Evolutionary conservation across 179 eudicot genomes (phyloP).

Genomic region (Gypsophila paniculata): DNA sequence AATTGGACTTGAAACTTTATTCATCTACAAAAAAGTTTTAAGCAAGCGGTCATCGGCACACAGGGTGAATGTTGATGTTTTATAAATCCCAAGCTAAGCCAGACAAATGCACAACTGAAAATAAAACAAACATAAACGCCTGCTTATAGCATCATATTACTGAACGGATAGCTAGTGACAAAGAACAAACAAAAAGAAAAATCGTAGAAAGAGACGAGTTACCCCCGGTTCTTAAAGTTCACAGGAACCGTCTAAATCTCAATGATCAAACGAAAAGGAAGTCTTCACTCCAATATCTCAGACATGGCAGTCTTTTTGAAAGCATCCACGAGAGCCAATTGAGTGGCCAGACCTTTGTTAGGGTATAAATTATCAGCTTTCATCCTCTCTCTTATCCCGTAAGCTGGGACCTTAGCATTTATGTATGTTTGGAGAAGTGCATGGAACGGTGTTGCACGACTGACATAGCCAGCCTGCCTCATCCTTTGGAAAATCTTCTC

Average conservation of each 20-base stretch:
- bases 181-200: background rate
- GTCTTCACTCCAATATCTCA: constrained; percentile 31
- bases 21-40: background rate
- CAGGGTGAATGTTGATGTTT: background rate
- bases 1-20: background rate
- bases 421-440: constrained; percentile 49
- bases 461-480: constrained; percentile 58
- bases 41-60: background rate
- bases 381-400: constrained; percentile 67
- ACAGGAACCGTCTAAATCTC: no score
- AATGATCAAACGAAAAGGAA: background rate
- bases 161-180: background rate
- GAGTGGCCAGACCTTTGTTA: constrained; percentile 31
- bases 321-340: constrained; percentile 44
- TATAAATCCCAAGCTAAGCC: background rate
- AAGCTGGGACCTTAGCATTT: constrained; percentile 60
- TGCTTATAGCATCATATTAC: background rate
- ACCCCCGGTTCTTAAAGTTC: background rate
- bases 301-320: constrained; percentile 48
- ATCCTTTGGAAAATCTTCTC: constrained; percentile 65
- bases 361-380: constrained; percentile 67
- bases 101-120: background rate
- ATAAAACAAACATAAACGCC: background rate
- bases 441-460: constrained; percentile 39
- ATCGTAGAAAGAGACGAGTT: background rate